A percentile compares a stretch with the other conserved stretches of the same genome.
These are phyloP conservation scores for Colletotrichum lupini DNA, from an alignment of 2,329 filamentous ascomycete genomes.

Conservation along the genomic window DNA sequence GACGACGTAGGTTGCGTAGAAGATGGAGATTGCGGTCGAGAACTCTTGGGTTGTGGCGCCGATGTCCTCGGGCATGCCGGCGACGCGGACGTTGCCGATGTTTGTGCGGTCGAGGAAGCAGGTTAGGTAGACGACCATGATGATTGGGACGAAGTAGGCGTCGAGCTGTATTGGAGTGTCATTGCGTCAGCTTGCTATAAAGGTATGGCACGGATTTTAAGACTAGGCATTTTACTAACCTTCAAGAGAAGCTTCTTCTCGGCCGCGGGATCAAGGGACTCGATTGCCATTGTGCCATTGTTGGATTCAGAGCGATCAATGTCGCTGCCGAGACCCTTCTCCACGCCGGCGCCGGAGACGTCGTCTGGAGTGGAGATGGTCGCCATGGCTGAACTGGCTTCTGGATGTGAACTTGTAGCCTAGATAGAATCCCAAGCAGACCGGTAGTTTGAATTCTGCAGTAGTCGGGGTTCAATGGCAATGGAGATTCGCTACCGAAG, in stretches of 20 bases:
- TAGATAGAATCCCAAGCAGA: background rate
- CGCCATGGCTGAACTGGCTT: constrained; percentile 1
- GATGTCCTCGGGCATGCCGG: constrained; percentile 58
- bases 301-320: constrained; percentile 30
- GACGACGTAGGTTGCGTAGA: constrained; percentile 62
- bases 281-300: constrained; percentile 25
- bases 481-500: background rate
- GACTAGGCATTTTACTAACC: background rate
- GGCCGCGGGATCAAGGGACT: constrained; percentile 41
- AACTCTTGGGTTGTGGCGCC: constrained; percentile 52
- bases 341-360: constrained; percentile 5
- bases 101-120: constrained; percentile 67
- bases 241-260: constrained; percentile 46
- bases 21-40: constrained; percentile 53
- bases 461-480: background rate
- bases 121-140: constrained; percentile 65
- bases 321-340: constrained; percentile 23
- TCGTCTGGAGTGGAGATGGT: constrained; percentile 9
- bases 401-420: too few relatives aligned
- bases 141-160: constrained; percentile 51
- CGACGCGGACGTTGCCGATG: constrained; percentile 62
- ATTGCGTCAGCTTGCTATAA: background rate
- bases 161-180: constrained; percentile 38
- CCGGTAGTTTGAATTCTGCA: background rate
- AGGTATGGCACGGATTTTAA: background rate